A percentile compares a stretch with the other conserved stretches of the same genome.
These are phyloP conservation scores for Tricholoma hemisulphureum DNA, from an alignment of 768 basidiomycete species.

Conservation along the genomic window DNA sequence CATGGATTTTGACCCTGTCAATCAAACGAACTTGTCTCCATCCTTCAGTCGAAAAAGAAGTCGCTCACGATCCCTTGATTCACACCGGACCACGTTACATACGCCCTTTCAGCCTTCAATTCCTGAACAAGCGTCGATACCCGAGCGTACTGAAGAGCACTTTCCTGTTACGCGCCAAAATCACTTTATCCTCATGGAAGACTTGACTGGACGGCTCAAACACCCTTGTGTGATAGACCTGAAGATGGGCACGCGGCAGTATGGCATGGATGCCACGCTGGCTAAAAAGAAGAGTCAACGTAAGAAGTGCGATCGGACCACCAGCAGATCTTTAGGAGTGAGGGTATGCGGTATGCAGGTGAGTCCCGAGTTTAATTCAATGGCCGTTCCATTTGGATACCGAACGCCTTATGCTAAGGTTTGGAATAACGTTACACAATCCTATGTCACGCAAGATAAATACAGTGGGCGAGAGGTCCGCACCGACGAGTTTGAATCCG, in stretches of 20 bases:
- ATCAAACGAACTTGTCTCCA: conserved; percentile 25
- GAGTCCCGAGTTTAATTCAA: conserved; percentile 28
- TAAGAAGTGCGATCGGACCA: conserved; percentile 96
- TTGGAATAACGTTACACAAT: conserved; percentile 83
- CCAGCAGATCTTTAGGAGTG: conserved; percentile 86
- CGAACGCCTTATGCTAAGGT: conserved; percentile 51
- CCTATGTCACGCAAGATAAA: conserved; percentile 93
- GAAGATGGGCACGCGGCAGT: conserved; percentile 99
- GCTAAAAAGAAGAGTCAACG: conserved; percentile 97
- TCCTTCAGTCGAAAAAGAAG: conserved; percentile 43
- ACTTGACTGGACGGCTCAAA: conserved; percentile 89
- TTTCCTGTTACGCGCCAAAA: conserved; percentile 78
- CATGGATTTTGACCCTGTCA: conserved; percentile 37
- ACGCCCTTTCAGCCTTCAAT: conserved; percentile 25
- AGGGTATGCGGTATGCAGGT: conserved; percentile 99
- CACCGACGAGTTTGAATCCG: conserved; percentile 78
- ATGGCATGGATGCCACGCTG: conserved; percentile 90
- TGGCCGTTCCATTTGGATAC: not conserved
- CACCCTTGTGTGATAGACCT: conserved; percentile 94
- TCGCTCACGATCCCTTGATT: conserved; percentile 42
- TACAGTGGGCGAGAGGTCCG: conserved; percentile 91
- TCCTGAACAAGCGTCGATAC: conserved; percentile 30
- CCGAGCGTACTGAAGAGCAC: conserved; percentile 34
- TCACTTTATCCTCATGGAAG: conserved; percentile 99
- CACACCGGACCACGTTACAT: conserved; percentile 26